These are phyloP conservation scores for Penicillium brasilianum DNA, from an alignment of 2,329 filamentous ascomycete genomes.

Conservation along the genomic window DNA sequence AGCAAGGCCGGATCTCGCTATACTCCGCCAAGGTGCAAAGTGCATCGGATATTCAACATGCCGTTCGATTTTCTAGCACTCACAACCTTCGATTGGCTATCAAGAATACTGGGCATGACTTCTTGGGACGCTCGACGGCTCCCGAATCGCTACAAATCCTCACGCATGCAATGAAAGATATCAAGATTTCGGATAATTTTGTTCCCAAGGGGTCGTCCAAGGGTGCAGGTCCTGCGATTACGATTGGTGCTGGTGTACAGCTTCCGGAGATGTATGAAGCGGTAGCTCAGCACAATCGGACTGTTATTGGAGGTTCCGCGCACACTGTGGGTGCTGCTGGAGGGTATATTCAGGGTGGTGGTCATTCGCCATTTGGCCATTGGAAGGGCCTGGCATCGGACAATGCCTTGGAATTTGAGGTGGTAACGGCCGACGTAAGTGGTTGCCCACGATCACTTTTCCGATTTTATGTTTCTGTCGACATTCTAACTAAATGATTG, in stretches of 20 bases:
- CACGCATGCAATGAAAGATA: slow-evolving; percentile 40
- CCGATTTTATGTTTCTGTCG: not conserved
- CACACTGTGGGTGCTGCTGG: slow-evolving; percentile 25
- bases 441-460: not conserved
- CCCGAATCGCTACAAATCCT: slow-evolving; percentile 44
- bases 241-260: slow-evolving; percentile 23
- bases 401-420: slow-evolving; percentile 38
- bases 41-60: slow-evolving; percentile 42
- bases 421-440: slow-evolving; percentile 40
- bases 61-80: slow-evolving; percentile 43
- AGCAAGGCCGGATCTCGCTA: slow-evolving; percentile 44
- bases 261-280: slow-evolving; percentile 22
- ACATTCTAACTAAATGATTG: not conserved
- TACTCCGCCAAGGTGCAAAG: slow-evolving; percentile 44
- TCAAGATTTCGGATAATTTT: slow-evolving; percentile 36
- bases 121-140: slow-evolving; percentile 39
- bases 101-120: slow-evolving; percentile 47
- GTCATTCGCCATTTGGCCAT: slow-evolving; percentile 37
- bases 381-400: slow-evolving; percentile 44
- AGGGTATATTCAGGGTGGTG: slow-evolving; percentile 40
- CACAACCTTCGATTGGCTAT: slow-evolving; percentile 42
- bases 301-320: slow-evolving; percentile 15
- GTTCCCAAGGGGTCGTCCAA: slow-evolving; percentile 18
- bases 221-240: slow-evolving; percentile 21
- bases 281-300: slow-evolving; percentile 15